Evolutionary conservation across 2,329 filamentous ascomycete genomes (phyloP).

Genomic region (Alternaria solani): DNA sequence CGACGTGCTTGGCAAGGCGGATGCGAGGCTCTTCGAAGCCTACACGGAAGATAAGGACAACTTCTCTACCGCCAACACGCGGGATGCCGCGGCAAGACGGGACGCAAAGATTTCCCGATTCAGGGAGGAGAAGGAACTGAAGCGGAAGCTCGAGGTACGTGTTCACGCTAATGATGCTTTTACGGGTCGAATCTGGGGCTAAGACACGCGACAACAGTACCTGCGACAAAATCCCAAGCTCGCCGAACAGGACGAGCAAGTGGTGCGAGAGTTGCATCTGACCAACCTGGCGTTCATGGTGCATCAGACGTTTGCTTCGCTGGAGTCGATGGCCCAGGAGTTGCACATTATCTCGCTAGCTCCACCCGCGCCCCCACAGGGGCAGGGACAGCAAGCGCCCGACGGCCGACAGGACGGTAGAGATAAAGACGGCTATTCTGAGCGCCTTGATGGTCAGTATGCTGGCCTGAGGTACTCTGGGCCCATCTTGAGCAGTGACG

Average conservation of each 20-base stretch:
- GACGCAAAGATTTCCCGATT: conserved; percentile 88
- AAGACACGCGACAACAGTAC: conserved; percentile 56
- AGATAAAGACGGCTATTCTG: conserved; percentile 67
- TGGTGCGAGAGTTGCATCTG: conserved; percentile 79
- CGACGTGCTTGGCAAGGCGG: conserved; percentile 69
- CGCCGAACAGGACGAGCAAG: conserved; percentile 80
- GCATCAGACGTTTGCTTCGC: conserved; percentile 82
- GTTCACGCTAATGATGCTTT: conserved; percentile 13
- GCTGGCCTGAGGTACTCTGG: conserved; percentile 61
- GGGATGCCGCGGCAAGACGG: conserved; percentile 73
- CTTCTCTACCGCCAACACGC: conserved; percentile 75
- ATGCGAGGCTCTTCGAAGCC: conserved; percentile 74
- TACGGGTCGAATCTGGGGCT: conserved; percentile 17
- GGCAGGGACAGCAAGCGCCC: conserved; percentile 46
- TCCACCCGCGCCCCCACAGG: conserved; percentile 61
- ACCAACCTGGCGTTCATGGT: conserved; percentile 76
- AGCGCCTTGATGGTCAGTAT: conserved; percentile 72
- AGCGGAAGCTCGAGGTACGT: conserved; percentile 77
- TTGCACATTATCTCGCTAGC: conserved; percentile 80
- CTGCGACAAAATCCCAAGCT: conserved; percentile 66
- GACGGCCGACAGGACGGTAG: conserved; percentile 59
- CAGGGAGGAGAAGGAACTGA: conserved; percentile 83
- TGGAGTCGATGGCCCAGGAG: conserved; percentile 89
- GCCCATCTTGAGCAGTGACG: conserved; percentile 77
- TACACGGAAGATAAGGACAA: conserved; percentile 75